A percentile compares a stretch with the other conserved stretches of the same genome.
These are phyloP conservation scores for Apocynum venetum DNA, from an alignment of 257 asterid genomes.

Conservation along the genomic window DNA sequence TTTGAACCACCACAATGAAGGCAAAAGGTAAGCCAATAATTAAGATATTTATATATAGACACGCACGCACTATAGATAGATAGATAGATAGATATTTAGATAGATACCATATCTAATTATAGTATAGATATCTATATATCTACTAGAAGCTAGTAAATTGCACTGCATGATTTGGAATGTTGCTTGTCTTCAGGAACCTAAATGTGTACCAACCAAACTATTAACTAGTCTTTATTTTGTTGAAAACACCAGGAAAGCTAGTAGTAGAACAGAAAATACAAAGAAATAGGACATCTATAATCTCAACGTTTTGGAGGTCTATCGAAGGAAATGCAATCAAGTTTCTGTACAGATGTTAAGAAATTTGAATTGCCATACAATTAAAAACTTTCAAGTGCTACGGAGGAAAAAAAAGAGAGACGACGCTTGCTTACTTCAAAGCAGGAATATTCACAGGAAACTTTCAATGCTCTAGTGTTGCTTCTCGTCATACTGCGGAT, in stretches of 20 bases:
- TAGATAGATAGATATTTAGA: no score
- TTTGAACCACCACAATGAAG: no score
- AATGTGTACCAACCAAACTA: neutral
- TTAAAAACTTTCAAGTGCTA: neutral
- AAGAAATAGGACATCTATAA: neutral
- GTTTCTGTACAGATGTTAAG: neutral
- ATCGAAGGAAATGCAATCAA: neutral
- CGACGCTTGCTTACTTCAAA: slow-evolving; percentile 47
- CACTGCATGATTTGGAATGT: neutral
- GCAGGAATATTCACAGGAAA: slow-evolving; percentile 62
- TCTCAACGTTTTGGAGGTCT: neutral
- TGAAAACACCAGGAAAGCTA: neutral
- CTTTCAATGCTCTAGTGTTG: slow-evolving; percentile 22
- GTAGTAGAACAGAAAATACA: neutral
- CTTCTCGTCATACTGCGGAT: neutral
- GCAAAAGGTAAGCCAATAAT: no score
- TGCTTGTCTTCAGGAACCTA: neutral
- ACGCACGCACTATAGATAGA: no score
- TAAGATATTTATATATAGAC: no score
- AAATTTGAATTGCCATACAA: neutral
- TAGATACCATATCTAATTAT: no score
- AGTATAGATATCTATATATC: no score
- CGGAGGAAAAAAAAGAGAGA: neutral
- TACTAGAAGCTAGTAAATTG: neutral
- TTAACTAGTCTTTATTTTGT: neutral